Evolutionary conservation across 257 asterid species (phyloP).

Genomic region (Solanum raphanifolium): DNA sequence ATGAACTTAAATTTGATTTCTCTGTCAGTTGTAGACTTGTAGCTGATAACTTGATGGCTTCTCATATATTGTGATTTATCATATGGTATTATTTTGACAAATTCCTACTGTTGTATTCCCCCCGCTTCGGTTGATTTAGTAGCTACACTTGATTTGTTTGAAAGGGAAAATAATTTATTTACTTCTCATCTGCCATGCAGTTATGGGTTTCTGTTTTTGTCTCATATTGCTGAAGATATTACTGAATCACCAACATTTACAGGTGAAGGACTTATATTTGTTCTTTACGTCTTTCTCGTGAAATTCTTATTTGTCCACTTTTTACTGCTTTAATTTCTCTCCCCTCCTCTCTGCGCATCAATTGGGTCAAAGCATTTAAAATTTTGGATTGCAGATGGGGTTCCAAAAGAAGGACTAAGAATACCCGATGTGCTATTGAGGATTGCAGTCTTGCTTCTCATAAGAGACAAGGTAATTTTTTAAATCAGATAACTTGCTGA

Average conservation of each 20-base stretch:
- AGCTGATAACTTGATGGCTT: neutral
- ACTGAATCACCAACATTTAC: slow-evolving; percentile 76
- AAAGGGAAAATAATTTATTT: neutral
- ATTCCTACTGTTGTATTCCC: neutral
- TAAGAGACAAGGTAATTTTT: slow-evolving; percentile 69
- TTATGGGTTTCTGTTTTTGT: slow-evolving; percentile 67
- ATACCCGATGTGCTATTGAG: slow-evolving; percentile 78
- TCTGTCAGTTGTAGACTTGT: neutral
- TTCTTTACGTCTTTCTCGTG: neutral
- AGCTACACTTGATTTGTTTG: neutral
- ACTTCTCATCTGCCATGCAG: slow-evolving; percentile 27
- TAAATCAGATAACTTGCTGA: neutral
- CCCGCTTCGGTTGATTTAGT: neutral
- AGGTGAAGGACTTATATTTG: slow-evolving; percentile 29
- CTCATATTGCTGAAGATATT: slow-evolving; percentile 63
- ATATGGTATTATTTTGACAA: neutral
- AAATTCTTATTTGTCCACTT: slow-evolving; percentile 4
- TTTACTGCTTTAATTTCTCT: slow-evolving; percentile 10
- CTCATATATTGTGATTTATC: neutral
- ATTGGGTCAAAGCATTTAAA: neutral
- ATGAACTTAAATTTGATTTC: neutral
- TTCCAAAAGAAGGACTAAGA: slow-evolving; percentile 92
- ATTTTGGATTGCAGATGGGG: slow-evolving; percentile 66
- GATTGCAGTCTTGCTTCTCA: slow-evolving; percentile 56
- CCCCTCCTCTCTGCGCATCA: neutral